These are phyloP conservation scores for Phascolomyces articulosus DNA, from an alignment of 371 early-diverging fungal genomes.

Conservation along the genomic window DNA sequence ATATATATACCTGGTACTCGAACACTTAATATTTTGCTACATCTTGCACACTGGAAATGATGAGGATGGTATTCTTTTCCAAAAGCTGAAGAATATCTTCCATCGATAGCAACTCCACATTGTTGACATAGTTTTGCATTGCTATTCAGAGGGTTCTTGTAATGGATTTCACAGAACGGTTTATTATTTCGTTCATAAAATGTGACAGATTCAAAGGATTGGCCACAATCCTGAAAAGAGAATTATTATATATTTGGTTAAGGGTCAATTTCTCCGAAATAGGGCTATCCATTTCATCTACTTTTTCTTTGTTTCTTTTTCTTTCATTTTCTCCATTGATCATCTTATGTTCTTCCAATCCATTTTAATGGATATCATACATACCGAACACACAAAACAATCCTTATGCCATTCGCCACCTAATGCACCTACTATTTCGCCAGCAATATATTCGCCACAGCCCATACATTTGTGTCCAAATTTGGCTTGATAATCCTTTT, in stretches of 20 bases:
- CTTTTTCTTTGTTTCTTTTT: background rate
- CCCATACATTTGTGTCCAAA: constrained; percentile 69
- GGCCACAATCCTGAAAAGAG: constrained; percentile 54
- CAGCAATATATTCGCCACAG: constrained; percentile 64
- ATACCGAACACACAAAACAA: constrained; percentile 75
- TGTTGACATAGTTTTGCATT: constrained; percentile 33
- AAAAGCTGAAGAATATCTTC: constrained; percentile 50
- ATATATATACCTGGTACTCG: constrained; percentile 28
- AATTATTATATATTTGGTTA: background rate
- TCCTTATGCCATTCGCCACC: constrained; percentile 70
- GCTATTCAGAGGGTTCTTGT: constrained; percentile 29
- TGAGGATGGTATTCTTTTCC: constrained; percentile 55
- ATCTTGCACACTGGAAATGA: constrained; percentile 57
- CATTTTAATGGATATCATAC: constrained; percentile 21
- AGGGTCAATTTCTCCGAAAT: no score
- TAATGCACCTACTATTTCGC: constrained; percentile 62
- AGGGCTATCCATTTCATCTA: background rate
- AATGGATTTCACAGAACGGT: constrained; percentile 69
- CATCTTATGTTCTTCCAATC: no score
- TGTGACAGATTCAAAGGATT: constrained; percentile 46
- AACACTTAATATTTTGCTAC: constrained; percentile 41
- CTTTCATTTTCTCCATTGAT: background rate
- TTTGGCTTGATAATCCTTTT: constrained; percentile 64
- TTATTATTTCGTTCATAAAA: constrained; percentile 57
- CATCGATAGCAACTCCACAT: constrained; percentile 46